Evolutionary conservation across 2,329 filamentous ascomycete species (phyloP).

Genomic region (Fusarium luffae): DNA sequence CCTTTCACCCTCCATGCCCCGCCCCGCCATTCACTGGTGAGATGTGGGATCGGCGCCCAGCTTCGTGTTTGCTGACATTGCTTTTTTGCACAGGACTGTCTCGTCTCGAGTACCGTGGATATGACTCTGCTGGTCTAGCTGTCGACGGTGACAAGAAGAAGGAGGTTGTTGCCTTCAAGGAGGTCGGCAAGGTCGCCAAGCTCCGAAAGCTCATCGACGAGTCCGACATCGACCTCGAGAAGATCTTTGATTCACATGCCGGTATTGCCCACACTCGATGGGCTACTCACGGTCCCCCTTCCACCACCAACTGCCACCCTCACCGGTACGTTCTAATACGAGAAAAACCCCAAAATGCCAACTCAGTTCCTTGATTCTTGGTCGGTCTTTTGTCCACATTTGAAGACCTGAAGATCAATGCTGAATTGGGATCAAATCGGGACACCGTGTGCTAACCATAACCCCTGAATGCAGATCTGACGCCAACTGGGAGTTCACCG

Average conservation of each 20-base stretch:
- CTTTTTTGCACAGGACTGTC: constrained; percentile 74
- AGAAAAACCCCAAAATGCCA: constrained; percentile 1
- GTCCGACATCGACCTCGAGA: constrained; percentile 83
- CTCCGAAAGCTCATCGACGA: constrained; percentile 92
- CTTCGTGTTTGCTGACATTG: constrained; percentile 47
- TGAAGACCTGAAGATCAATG: constrained; percentile 13
- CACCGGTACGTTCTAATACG: constrained; percentile 75
- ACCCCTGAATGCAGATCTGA: constrained; percentile 74
- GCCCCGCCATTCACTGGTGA: constrained; percentile 44
- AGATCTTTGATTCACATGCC: constrained; percentile 97
- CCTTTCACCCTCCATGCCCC: constrained; percentile 41
- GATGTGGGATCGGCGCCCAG: constrained; percentile 40
- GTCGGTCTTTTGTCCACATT: neutral
- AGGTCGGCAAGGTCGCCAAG: constrained; percentile 98
- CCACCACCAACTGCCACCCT: constrained; percentile 95
- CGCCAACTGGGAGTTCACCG: constrained; percentile 92
- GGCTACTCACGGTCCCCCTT: constrained; percentile 97
- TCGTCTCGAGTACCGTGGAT: constrained; percentile 97
- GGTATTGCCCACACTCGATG: constrained; percentile 99
- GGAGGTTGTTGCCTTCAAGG: constrained; percentile 96
- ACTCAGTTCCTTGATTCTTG: neutral
- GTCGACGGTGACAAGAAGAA: constrained; percentile 99
- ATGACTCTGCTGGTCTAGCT: constrained; percentile 96
- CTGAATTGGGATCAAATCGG: constrained; percentile 2
- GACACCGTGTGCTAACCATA: constrained; percentile 36